phyloP scores from a whole-genome alignment of 306 rosid species.

The Delonix regia region DNA sequence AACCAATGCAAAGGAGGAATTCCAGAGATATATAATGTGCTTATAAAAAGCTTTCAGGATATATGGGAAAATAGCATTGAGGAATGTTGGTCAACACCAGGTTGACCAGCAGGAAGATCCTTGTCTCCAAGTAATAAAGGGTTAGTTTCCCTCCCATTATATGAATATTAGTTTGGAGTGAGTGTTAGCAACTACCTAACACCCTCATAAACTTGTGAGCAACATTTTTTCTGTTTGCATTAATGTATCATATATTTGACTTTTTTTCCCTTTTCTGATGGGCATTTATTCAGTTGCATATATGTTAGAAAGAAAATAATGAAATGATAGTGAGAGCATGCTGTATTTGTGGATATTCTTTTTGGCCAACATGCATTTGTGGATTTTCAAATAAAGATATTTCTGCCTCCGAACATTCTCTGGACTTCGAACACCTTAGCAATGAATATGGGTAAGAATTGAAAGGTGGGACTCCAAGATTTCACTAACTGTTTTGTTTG shows the following conservation, averaged over 20 bases:
- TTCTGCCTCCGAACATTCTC: not conserved
- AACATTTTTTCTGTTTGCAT: not conserved
- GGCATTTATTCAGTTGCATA: not conserved
- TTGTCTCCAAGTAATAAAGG: constrained; percentile 29
- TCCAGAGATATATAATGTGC: not conserved
- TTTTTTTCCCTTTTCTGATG: too few relatives aligned
- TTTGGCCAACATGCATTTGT: too few relatives aligned
- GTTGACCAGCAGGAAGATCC: constrained; percentile 59
- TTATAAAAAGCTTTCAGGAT: too few relatives aligned
- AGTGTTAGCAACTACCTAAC: constrained; percentile 53
- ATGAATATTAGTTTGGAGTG: constrained; percentile 10
- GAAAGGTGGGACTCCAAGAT: too few relatives aligned
- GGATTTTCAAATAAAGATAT: constrained; percentile 19
- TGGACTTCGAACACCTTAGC: too few relatives aligned
- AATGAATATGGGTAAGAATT: too few relatives aligned
- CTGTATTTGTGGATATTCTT: constrained; percentile 1
- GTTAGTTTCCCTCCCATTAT: not conserved
- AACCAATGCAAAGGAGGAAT: not conserved
- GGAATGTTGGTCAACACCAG: constrained; percentile 59
- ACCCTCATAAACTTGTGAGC: not conserved
- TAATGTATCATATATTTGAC: not conserved
- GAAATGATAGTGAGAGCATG: not conserved
- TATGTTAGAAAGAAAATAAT: not conserved
- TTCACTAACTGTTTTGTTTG: not conserved
- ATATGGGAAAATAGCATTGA: not conserved